Conservation (phyloP, 257 asterid species). For the Solanum appendiculatum region DNA sequence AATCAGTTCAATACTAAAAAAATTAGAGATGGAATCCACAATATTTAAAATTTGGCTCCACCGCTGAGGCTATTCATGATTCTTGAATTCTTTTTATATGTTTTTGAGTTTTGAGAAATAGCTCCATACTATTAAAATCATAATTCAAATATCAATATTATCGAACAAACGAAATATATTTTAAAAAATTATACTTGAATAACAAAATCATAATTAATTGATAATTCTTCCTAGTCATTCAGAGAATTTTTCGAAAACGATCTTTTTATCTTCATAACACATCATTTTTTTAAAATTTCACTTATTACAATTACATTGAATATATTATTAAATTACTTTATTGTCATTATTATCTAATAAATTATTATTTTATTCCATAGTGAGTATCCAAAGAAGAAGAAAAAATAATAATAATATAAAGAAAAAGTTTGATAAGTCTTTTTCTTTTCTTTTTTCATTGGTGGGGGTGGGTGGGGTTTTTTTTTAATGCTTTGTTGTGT, state of each 20-base stretch:
- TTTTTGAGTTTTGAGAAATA: not conserved
- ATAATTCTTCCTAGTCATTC: not conserved
- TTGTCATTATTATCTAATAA: not conserved
- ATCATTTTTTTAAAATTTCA: not conserved
- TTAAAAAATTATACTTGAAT: not conserved
- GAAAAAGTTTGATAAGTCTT: not conserved
- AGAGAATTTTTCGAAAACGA: too few species aligned
- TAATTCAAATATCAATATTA: not conserved
- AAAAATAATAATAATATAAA: not conserved
- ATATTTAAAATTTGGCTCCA: not conserved
- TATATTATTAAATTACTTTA: not conserved
- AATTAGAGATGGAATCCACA: not conserved
- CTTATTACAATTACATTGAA: not conserved
- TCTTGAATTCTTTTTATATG: not conserved
- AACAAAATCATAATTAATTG: not conserved
- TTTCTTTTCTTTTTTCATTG: not conserved
- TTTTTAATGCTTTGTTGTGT: slow-evolving; percentile 4
- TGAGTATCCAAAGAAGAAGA: not conserved
- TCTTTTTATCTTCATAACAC: not conserved
- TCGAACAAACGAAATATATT: not conserved
- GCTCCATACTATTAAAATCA: not conserved
- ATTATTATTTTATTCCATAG: not conserved
- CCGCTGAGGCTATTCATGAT: not conserved
- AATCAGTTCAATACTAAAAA: not conserved
- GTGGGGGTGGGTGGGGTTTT: too few species aligned